Conservation (phyloP, 495 filamentous ascomycete species). For the Daldinia concentrica region DNA sequence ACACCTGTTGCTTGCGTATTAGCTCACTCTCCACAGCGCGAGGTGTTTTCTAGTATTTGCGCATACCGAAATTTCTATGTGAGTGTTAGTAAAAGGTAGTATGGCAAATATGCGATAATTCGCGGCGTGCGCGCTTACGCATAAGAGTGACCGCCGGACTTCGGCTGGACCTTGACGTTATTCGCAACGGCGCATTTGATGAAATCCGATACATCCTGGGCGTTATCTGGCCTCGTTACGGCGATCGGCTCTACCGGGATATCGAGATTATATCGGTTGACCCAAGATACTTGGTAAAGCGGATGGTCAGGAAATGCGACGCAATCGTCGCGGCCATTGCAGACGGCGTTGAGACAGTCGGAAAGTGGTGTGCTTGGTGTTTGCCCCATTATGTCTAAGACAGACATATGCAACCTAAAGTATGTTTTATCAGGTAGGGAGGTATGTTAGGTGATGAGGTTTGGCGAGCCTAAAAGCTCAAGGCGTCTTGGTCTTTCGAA, state of each 20-base stretch:
- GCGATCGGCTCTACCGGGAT: constrained; percentile 67
- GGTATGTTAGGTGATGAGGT: constrained; percentile 13
- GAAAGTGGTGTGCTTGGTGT: constrained; percentile 45
- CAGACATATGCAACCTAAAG: not conserved
- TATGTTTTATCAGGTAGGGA: constrained; percentile 3
- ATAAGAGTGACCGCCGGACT: constrained; percentile 79
- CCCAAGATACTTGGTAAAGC: constrained; percentile 55
- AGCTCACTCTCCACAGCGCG: constrained; percentile 8
- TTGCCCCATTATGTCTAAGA: constrained; percentile 45
- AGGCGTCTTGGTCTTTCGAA: not conserved
- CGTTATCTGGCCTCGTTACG: constrained; percentile 66
- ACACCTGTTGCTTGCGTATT: constrained; percentile 56
- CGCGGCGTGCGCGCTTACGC: constrained; percentile 44
- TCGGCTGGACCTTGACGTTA: constrained; percentile 71
- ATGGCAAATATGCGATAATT: not conserved
- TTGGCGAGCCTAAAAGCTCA: constrained; percentile 4
- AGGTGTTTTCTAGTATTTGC: not conserved
- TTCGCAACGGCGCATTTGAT: constrained; percentile 66
- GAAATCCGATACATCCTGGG: constrained; percentile 65
- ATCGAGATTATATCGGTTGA: constrained; percentile 71
- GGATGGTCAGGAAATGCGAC: constrained; percentile 52
- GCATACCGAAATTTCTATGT: constrained; percentile 49
- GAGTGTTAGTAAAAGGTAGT: constrained; percentile 13
- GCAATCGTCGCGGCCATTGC: constrained; percentile 52
- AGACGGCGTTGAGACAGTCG: constrained; percentile 53